Conservation (phyloP, 345 rosid species). For the Dimocarpus longan region DNA sequence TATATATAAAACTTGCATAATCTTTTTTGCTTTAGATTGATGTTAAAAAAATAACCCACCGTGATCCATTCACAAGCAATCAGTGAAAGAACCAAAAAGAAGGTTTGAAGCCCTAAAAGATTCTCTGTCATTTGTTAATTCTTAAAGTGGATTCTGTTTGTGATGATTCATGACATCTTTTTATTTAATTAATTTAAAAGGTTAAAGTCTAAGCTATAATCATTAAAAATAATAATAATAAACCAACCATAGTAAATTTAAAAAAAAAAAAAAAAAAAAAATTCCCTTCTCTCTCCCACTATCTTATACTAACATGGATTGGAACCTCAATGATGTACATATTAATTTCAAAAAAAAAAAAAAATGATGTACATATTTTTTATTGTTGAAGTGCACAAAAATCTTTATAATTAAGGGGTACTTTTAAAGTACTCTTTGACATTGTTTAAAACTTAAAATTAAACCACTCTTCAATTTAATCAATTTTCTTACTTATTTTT, state of each 20-base stretch:
- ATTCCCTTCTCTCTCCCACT: background rate
- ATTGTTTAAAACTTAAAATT: background rate
- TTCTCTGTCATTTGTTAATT: constrained; percentile 11
- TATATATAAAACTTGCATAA: too few relatives aligned
- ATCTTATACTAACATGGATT: background rate
- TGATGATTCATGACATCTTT: constrained; percentile 3
- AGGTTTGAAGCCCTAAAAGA: background rate
- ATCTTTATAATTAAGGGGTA: background rate
- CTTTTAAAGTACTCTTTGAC: background rate
- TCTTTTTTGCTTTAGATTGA: background rate
- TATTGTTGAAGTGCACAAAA: background rate
- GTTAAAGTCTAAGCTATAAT: constrained; percentile 11
- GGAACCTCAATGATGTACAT: background rate
- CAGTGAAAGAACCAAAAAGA: background rate
- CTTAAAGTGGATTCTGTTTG: constrained; percentile 14
- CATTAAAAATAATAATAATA: constrained; percentile 14
- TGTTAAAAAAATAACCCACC: too few relatives aligned
- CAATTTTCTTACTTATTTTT: too few relatives aligned
- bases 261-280: background rate
- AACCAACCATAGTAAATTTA: too few relatives aligned
- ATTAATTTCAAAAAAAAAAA: too few relatives aligned
- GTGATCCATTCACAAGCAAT: background rate
- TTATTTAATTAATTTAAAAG: background rate
- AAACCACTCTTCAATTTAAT: too few relatives aligned
- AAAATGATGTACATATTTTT: background rate